These are phyloP conservation scores for Chaetoscypha palmicola DNA, from an alignment of 2,329 filamentous ascomycete genomes.

Conservation along the genomic window DNA sequence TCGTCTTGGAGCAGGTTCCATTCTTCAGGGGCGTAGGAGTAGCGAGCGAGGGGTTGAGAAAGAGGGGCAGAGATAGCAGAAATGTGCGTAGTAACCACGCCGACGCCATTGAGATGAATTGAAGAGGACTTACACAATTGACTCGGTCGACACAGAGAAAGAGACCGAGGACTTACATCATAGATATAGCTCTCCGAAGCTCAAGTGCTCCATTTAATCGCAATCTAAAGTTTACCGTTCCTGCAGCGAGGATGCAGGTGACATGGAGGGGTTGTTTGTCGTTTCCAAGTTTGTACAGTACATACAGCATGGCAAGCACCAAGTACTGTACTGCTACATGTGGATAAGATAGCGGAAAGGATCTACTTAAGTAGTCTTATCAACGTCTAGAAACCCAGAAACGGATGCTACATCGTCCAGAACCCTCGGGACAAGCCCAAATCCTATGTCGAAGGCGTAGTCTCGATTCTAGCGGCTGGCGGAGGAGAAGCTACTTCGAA, in stretches of 20 bases:
- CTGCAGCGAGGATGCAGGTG: background rate
- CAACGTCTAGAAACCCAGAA: too few relatives aligned
- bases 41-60: background rate
- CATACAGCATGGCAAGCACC: too few relatives aligned
- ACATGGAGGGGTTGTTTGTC: background rate
- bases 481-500: background rate
- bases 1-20: conserved; percentile 28
- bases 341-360: too few relatives aligned
- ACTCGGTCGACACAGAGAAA: too few relatives aligned
- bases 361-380: too few relatives aligned
- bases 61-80: conserved; percentile 3
- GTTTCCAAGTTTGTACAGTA: too few relatives aligned
- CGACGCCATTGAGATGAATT: background rate
- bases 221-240: conserved; percentile 3
- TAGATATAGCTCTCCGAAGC: background rate
- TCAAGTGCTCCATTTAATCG: background rate
- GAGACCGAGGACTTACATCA: background rate
- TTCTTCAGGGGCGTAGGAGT: conserved; percentile 1
- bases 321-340: too few relatives aligned
- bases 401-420: conserved; percentile 1
- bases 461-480: background rate
- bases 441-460: background rate
- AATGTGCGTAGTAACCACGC: background rate
- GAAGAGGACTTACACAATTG: too few relatives aligned
- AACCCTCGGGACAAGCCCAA: background rate